A percentile compares a stretch with the other conserved stretches of the same genome.
Evolutionary conservation across 352 stramenopile genomes (phyloP).

Genomic region (Phytophthora vignae): DNA sequence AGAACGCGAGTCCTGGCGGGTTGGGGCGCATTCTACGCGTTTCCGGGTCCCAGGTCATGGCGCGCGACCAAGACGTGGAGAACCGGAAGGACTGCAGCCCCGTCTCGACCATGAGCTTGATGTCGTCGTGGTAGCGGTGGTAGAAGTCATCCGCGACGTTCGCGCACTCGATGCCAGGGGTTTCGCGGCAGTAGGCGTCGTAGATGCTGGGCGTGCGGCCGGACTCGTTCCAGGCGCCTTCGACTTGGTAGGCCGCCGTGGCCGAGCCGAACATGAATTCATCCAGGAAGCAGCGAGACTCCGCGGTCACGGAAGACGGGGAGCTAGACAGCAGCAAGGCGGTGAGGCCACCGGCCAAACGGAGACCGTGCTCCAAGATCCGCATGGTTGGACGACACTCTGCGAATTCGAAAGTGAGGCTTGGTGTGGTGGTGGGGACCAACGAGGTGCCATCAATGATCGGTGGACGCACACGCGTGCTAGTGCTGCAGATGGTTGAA

Average conservation of each 20-base stretch:
- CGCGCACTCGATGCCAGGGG: slow-evolving; percentile 77
- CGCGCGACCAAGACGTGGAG: slow-evolving; percentile 91
- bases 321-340: slow-evolving; percentile 5
- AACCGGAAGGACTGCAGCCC: slow-evolving; percentile 94
- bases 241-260: slow-evolving; percentile 92
- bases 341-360: slow-evolving; percentile 5
- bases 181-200: slow-evolving; percentile 85
- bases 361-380: slow-evolving; percentile 14
- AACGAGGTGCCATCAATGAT: background rate
- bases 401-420: slow-evolving; percentile 29
- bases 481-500: slow-evolving; percentile 1
- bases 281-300: slow-evolving; percentile 47
- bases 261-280: slow-evolving; percentile 86
- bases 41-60: slow-evolving; percentile 79
- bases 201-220: slow-evolving; percentile 89
- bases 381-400: slow-evolving; percentile 7
- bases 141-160: slow-evolving; percentile 94
- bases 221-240: slow-evolving; percentile 83
- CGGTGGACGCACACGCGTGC: background rate
- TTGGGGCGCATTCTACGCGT: slow-evolving; percentile 67
- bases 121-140: slow-evolving; percentile 89
- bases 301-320: background rate
- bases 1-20: slow-evolving; percentile 90
- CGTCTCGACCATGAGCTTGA: slow-evolving; percentile 91
- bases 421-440: too few species aligned